Evolutionary conservation across 2,329 filamentous ascomycete species (phyloP).

Genomic region (Hyphodiscus sp.): DNA sequence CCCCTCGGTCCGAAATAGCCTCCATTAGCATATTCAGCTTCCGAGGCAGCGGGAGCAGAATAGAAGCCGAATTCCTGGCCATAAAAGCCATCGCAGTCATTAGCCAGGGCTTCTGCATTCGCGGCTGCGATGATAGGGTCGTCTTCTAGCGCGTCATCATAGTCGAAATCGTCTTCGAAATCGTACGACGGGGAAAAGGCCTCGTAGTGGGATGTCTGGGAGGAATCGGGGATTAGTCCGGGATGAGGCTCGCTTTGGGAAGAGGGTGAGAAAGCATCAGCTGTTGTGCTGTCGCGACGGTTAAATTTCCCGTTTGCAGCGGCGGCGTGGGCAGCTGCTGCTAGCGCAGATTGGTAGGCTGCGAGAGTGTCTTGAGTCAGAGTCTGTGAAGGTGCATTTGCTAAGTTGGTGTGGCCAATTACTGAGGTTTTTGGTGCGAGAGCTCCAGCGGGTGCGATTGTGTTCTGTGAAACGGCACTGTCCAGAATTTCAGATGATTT

Average conservation of each 20-base stretch:
- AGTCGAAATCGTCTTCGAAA: constrained; percentile 41
- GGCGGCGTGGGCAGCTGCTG: constrained; percentile 72
- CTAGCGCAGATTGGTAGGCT: constrained; percentile 78
- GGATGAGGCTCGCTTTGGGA: constrained; percentile 29
- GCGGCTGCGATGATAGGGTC: constrained; percentile 91
- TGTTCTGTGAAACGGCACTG: constrained; percentile 2
- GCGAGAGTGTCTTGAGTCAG: constrained; percentile 53
- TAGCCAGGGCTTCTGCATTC: constrained; percentile 87
- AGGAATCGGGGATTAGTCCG: constrained; percentile 36
- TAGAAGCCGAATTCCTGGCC: constrained; percentile 97
- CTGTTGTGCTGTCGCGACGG: constrained; percentile 41
- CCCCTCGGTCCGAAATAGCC: constrained; percentile 83
- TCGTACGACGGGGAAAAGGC: constrained; percentile 29
- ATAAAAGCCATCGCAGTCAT: constrained; percentile 90
- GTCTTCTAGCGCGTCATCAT: constrained; percentile 66
- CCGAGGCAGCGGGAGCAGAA: constrained; percentile 47
- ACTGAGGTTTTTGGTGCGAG: constrained; percentile 24
- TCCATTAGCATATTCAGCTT: constrained; percentile 59
- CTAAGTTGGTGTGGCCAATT: constrained; percentile 1
- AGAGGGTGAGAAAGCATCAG: constrained; percentile 15
- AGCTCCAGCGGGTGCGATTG: constrained; percentile 1
- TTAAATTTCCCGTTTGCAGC: constrained; percentile 69
- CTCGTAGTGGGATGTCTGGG: constrained; percentile 29
- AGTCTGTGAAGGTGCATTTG: constrained; percentile 22
- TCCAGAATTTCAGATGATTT: not conserved